Conservation (phyloP, 1,284 basidiomycete genomes). For the Leucoagaricus sp. region DNA sequence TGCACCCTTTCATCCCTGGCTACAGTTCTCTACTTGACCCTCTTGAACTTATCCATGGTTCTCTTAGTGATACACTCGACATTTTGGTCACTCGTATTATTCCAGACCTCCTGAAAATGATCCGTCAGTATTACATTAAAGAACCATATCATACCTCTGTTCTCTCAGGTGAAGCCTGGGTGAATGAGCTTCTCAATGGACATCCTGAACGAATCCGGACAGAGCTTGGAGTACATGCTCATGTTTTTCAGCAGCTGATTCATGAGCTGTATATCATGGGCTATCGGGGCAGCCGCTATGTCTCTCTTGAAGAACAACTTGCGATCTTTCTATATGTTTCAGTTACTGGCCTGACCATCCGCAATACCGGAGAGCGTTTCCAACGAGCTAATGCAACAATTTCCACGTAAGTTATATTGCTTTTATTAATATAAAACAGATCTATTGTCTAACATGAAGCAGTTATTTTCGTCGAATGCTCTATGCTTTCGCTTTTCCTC, state of each 20-base stretch:
- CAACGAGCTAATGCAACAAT: slow-evolving; percentile 22
- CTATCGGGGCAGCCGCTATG: not conserved
- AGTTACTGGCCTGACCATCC: slow-evolving; percentile 1
- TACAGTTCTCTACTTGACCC: no score
- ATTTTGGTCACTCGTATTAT: not conserved
- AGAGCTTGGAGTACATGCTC: not conserved
- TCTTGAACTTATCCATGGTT: no score
- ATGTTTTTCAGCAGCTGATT: not conserved
- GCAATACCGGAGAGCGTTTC: slow-evolving; percentile 31
- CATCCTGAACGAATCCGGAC: not conserved
- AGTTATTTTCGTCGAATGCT: slow-evolving; percentile 14
- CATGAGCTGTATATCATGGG: not conserved
- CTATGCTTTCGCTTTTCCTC: not conserved
- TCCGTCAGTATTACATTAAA: not conserved
- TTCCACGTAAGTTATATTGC: slow-evolving; percentile 16
- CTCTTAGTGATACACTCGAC: not conserved
- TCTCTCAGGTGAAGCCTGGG: not conserved
- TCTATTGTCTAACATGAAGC: not conserved
- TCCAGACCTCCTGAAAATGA: not conserved
- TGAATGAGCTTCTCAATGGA: not conserved
- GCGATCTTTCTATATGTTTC: slow-evolving; percentile 33
- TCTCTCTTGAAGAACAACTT: slow-evolving; percentile 26
- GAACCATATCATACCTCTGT: not conserved
- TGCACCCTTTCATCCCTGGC: no score
- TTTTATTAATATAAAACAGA: not conserved